Evolutionary conservation across 306 rosid genomes (phyloP).

Genomic region (Biancaea sappan): DNA sequence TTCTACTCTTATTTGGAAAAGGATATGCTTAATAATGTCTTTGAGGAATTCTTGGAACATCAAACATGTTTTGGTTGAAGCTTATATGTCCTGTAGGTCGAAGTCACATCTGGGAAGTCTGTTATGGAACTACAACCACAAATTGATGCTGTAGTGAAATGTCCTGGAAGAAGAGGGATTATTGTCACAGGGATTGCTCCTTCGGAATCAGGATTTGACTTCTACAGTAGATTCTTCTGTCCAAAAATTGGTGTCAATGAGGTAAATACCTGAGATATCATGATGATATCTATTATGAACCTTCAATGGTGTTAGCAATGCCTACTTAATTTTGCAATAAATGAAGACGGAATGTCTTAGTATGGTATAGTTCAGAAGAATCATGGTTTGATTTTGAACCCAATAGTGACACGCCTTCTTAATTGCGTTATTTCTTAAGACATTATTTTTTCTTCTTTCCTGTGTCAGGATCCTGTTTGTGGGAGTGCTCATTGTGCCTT

Average conservation of each 20-base stretch:
- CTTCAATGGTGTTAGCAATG: not conserved
- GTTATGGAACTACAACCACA: constrained; percentile 61
- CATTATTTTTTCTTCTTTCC: not conserved
- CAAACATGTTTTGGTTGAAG: not conserved
- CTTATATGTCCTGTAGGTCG: constrained; percentile 52
- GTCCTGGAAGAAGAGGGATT: constrained; percentile 67
- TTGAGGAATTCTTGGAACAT: constrained; percentile 23
- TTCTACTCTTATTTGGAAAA: constrained; percentile 6
- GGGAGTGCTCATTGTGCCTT: constrained; percentile 77
- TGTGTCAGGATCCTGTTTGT: constrained; percentile 64
- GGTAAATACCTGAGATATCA: constrained; percentile 45
- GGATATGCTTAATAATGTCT: not conserved
- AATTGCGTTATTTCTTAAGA: not conserved
- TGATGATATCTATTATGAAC: not conserved
- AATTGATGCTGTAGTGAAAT: constrained; percentile 51
- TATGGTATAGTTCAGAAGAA: too few species aligned
- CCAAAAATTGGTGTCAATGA: constrained; percentile 69
- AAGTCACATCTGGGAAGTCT: constrained; percentile 50
- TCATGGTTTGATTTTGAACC: not conserved
- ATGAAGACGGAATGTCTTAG: too few species aligned
- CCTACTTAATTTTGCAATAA: too few species aligned
- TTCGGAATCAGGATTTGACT: constrained; percentile 66
- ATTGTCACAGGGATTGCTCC: constrained; percentile 62
- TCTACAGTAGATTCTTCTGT: constrained; percentile 62
- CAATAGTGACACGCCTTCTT: not conserved